Base-by-base conservation (phyloP, 2,329 filamentous ascomycete species). In the Penicillium sp. region DNA sequence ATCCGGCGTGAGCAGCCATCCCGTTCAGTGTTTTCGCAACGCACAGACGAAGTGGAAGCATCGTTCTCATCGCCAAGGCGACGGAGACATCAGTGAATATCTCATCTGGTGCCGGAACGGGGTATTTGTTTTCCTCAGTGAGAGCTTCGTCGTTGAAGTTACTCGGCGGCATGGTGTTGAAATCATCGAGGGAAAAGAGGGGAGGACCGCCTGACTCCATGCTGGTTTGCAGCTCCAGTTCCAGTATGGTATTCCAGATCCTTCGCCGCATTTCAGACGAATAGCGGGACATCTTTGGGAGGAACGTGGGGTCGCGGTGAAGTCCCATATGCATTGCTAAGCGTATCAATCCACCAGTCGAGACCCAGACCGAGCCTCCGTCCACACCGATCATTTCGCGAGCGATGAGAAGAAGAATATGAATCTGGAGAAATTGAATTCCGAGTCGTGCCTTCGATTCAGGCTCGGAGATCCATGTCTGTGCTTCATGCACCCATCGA, bases 401-500 rank as follows among this genome's bases (percentile, higher is more conserved):
- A 10, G 74, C 72, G 5, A 77, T 23, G 3, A 76, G 51, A 2
- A 75, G 56, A 0, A 78, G 62, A 6, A 73, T 64, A 8, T 64
- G 52, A 66, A 71, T 61, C 52, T 86, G 84, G 0, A 86, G 54
- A n/a, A 71, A 74, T 24, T 77, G 74, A 0, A 85, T 68, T 1
- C 70, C 75, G 0, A 85, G 68, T 0, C 75, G 68, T 13, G 75
- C 72, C 53, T 86, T 86, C 59, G 78, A 79, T 3, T 78, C 70
- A 0, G 83, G 84, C 4, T 76, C 75, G 0, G 78, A 77, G 0
- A 81, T 45, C 80, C 80, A 86, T 0, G 75, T 76, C 37, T 82
- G 79, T 0, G 78, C 83, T 54, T 84, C 82, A 48, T 81, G 80
- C 0, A 85, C 68, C 84, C 83, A 87, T 23, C 67, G 73, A 2